A percentile compares a stretch with the other conserved stretches of the same genome.
phyloP scores from a whole-genome alignment of 768 basidiomycete genomes.

The Mycena pura region DNA sequence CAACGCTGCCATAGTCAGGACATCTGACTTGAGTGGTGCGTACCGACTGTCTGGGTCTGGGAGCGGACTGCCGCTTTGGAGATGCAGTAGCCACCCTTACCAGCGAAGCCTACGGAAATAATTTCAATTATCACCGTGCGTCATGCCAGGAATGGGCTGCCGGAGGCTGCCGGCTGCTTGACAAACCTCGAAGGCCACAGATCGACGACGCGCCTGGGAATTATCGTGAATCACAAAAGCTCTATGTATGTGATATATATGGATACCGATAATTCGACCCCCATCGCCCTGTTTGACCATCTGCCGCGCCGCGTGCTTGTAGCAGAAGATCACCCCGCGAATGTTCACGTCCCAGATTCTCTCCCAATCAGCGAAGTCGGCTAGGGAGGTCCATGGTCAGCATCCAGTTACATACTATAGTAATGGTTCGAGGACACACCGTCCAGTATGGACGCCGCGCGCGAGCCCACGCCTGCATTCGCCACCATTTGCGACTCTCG shows the following conservation, averaged over 20 bases:
- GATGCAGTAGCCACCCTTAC: conserved; percentile 37
- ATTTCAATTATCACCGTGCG: neutral
- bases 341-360: conserved; percentile 44
- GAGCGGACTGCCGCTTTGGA: conserved; percentile 51
- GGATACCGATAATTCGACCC: conserved; percentile 48
- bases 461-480: conserved; percentile 37
- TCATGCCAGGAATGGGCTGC: too few species aligned
- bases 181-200: conserved; percentile 38
- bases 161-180: neutral
- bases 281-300: conserved; percentile 52
- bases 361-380: conserved; percentile 40
- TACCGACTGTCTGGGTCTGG: conserved; percentile 48
- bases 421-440: conserved; percentile 16
- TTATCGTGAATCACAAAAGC: neutral
- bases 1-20: conserved; percentile 24
- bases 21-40: neutral
- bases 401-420: neutral
- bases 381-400: conserved; percentile 30
- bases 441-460: conserved; percentile 18
- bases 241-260: too few species aligned
- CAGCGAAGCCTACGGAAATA: conserved; percentile 20
- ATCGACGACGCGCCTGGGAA: conserved; percentile 41
- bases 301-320: conserved; percentile 49
- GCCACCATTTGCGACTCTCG: conserved; percentile 39
- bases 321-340: conserved; percentile 47